Conservation (phyloP, 768 basidiomycete genomes). For the Rhizopogon vinicolor region DNA sequence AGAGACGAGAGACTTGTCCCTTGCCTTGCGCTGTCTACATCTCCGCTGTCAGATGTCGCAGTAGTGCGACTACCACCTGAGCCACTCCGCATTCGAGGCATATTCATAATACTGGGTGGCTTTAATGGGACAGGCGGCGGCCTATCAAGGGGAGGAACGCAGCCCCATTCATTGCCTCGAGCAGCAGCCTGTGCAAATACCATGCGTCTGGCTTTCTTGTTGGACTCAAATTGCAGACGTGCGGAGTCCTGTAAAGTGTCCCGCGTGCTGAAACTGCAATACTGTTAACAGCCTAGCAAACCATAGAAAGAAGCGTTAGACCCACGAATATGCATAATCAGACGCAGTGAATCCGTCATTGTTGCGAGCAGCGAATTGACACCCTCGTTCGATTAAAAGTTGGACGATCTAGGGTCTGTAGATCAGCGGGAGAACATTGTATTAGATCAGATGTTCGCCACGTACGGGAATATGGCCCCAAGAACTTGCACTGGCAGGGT, state of each 20-base stretch:
- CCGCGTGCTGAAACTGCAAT: slow-evolving; percentile 59
- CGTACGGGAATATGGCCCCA: slow-evolving; percentile 79
- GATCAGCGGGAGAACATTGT: slow-evolving; percentile 7
- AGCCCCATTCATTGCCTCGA: slow-evolving; percentile 59
- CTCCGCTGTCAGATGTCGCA: slow-evolving; percentile 69
- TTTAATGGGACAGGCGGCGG: slow-evolving; percentile 45
- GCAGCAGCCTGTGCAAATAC: slow-evolving; percentile 72
- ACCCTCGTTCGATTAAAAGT: slow-evolving; percentile 84
- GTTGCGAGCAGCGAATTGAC: slow-evolving; percentile 77
- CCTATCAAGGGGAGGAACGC: slow-evolving; percentile 34
- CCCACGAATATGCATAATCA: slow-evolving; percentile 75
- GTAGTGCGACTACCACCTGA: slow-evolving; percentile 80
- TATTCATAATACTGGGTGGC: slow-evolving; percentile 31
- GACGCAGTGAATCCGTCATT: slow-evolving; percentile 89
- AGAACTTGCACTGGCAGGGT: slow-evolving; percentile 63
- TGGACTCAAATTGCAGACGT: slow-evolving; percentile 71
- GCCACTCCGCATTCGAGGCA: slow-evolving; percentile 68
- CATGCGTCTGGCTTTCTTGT: slow-evolving; percentile 68
- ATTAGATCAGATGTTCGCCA: slow-evolving; percentile 20
- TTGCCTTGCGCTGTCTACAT: slow-evolving; percentile 43
- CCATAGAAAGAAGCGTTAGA: neutral
- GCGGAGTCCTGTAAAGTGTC: slow-evolving; percentile 81
- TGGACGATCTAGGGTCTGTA: slow-evolving; percentile 59
- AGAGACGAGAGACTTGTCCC: slow-evolving; percentile 48
- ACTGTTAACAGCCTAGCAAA: slow-evolving; percentile 2